phyloP scores from a whole-genome alignment of 495 filamentous ascomycete genomes.

The Penicillium soppii region DNA sequence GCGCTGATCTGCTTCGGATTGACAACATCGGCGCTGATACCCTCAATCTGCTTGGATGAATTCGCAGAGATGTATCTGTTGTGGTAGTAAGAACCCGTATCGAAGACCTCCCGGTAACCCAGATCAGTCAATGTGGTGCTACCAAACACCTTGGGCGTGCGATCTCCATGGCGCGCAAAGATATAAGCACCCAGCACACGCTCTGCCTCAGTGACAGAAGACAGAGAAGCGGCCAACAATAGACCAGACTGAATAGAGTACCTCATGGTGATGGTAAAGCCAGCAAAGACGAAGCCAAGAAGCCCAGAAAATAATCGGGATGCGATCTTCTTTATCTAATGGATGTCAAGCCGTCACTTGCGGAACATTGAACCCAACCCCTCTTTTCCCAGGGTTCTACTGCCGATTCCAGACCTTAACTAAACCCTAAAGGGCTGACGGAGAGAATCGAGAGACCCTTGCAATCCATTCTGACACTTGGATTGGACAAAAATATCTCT shows the following conservation, averaged over 20 bases:
- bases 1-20: constrained; percentile 58
- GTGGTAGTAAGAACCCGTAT: constrained; percentile 61
- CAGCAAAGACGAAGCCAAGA: neutral
- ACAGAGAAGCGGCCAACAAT: constrained; percentile 31
- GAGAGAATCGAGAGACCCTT: neutral
- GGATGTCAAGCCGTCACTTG: neutral
- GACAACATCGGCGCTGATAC: constrained; percentile 56
- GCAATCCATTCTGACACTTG: neutral
- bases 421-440: neutral
- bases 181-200: constrained; percentile 63
- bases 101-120: constrained; percentile 61
- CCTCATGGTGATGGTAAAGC: constrained; percentile 25
- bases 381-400: neutral
- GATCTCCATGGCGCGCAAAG: constrained; percentile 65
- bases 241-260: constrained; percentile 29
- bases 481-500: neutral
- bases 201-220: constrained; percentile 48
- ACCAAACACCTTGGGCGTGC: constrained; percentile 54
- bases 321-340: neutral
- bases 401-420: neutral
- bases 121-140: constrained; percentile 57
- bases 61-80: constrained; percentile 55
- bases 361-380: neutral
- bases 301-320: neutral
- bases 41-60: constrained; percentile 52